A percentile compares a stretch with the other conserved stretches of the same genome.
These are phyloP conservation scores for Mixia osmundae DNA, from an alignment of 1,284 basidiomycete genomes.

Conservation along the genomic window DNA sequence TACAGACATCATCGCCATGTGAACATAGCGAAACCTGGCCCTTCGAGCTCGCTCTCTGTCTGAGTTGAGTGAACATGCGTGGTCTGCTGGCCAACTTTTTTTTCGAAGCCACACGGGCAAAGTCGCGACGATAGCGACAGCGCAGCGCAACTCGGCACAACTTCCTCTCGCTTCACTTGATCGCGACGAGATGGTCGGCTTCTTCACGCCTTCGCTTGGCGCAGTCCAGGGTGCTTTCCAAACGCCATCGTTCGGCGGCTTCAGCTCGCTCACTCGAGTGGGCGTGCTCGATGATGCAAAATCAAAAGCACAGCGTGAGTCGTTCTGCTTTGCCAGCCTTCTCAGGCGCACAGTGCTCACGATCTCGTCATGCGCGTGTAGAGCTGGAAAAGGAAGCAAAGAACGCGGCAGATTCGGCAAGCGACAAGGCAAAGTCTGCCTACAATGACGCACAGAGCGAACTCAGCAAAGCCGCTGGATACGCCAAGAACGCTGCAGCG, in stretches of 20 bases:
- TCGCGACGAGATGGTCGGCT: no score
- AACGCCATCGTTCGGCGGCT: slow-evolving; percentile 1
- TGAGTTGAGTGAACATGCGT: no score
- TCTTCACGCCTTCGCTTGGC: slow-evolving; percentile 8
- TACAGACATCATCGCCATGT: no score
- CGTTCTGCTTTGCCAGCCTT: background rate
- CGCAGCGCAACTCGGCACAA: no score
- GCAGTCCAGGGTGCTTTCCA: slow-evolving; percentile 4
- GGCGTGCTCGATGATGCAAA: slow-evolving; percentile 14
- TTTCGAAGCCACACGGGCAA: no score
- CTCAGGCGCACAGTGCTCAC: background rate
- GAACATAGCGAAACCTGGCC: no score
- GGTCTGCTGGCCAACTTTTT: no score
- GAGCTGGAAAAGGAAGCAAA: slow-evolving; percentile 9
- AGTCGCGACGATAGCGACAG: no score
- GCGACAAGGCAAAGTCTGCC: slow-evolving; percentile 3
- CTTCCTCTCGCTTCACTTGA: no score
- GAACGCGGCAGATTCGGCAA: slow-evolving; percentile 8
- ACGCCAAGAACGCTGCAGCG: no score
- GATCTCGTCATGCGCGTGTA: background rate
- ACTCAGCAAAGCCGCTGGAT: no score
- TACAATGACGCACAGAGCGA: slow-evolving; percentile 15
- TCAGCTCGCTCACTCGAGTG: slow-evolving; percentile 1
- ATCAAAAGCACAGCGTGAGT: slow-evolving; percentile 10
- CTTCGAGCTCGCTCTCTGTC: no score